phyloP scores from a whole-genome alignment of 2,329 filamentous ascomycete species.

The Coniochaeta sp. region DNA sequence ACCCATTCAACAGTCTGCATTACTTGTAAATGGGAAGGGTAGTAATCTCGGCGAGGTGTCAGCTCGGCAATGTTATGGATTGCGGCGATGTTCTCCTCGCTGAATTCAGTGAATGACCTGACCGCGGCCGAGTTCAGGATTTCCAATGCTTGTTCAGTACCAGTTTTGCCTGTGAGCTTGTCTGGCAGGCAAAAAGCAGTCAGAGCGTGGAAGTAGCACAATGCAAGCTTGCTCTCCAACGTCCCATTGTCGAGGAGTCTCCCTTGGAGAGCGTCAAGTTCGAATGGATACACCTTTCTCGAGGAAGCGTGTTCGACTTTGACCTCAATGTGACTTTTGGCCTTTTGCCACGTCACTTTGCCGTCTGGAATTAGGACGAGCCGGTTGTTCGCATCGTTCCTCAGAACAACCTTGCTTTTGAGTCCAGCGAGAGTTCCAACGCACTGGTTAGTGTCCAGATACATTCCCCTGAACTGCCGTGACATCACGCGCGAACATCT shows the following conservation, averaged over 20 bases:
- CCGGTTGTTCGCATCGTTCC: conserved; percentile 16
- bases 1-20: conserved; percentile 44
- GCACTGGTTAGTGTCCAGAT: conserved; percentile 35
- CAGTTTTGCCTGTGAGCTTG: conserved; percentile 37
- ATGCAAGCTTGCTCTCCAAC: conserved; percentile 42
- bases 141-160: conserved; percentile 44
- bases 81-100: conserved; percentile 22
- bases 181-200: conserved; percentile 47
- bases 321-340: conserved; percentile 25
- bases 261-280: conserved; percentile 40
- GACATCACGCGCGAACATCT: conserved; percentile 27
- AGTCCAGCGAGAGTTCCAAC: conserved; percentile 43
- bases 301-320: conserved; percentile 18
- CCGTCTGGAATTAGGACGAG: conserved; percentile 32
- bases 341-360: conserved; percentile 6
- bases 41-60: conserved; percentile 35
- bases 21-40: conserved; percentile 27
- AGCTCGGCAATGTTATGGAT: conserved; percentile 30
- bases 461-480: conserved; percentile 41
- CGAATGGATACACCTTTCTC: conserved; percentile 31
- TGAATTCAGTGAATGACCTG: conserved; percentile 35
- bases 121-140: conserved; percentile 42
- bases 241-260: conserved; percentile 41
- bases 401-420: conserved; percentile 38
- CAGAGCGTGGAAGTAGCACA: conserved; percentile 45